Evolutionary conservation across 208 protist species (phyloP).

Genomic region (Acanthamoeba healyi): DNA sequence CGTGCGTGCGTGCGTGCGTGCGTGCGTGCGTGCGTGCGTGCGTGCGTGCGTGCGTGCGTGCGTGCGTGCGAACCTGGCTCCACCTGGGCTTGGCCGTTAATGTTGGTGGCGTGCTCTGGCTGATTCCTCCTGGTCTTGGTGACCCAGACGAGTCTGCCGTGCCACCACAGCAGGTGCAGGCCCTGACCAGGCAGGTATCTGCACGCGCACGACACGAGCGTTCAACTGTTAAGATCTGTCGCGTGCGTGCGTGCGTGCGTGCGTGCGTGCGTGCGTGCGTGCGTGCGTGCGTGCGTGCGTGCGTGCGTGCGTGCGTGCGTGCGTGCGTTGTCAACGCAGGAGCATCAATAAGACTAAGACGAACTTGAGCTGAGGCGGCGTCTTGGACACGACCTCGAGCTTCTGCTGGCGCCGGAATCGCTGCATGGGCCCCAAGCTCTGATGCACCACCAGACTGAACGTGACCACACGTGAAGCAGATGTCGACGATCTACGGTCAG

Average conservation of each 20-base stretch:
- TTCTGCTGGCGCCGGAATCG: constrained; percentile 14
- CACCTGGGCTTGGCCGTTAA: constrained; percentile 2
- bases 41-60: neutral
- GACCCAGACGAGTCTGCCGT: constrained; percentile 18
- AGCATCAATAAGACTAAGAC: neutral
- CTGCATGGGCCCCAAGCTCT: constrained; percentile 68
- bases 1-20: neutral
- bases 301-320: too few relatives aligned
- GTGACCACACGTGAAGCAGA: neutral
- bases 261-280: too few relatives aligned
- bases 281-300: too few relatives aligned
- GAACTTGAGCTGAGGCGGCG: constrained; percentile 33
- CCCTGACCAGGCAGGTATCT: constrained; percentile 65
- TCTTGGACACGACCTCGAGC: constrained; percentile 51
- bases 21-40: neutral
- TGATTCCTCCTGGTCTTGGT: neutral
- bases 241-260: too few relatives aligned
- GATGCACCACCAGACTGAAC: constrained; percentile 69
- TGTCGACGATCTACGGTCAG: neutral
- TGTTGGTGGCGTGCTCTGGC: neutral
- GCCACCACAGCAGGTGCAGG: constrained; percentile 28
- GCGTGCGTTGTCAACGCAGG: too few relatives aligned
- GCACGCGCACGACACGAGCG: neutral
- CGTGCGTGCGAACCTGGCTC: constrained; percentile 16
- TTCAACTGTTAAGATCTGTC: too few relatives aligned